Evolutionary conservation across 1,284 basidiomycete genomes (phyloP).

Genomic region (Cutaneotrichosporon sp.): DNA sequence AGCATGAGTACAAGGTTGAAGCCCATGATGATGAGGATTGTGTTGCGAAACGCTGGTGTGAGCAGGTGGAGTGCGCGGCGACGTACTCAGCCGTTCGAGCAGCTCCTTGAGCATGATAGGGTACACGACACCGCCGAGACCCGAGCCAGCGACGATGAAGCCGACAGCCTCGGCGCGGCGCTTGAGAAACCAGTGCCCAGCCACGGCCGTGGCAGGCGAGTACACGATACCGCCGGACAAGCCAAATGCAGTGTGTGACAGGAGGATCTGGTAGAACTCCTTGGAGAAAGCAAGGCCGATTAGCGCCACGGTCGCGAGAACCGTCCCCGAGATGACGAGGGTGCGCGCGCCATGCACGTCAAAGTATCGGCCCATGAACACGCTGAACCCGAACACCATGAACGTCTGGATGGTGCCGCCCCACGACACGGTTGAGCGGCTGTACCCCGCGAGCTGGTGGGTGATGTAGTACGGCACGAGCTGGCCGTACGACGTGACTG

Average conservation of each 20-base stretch:
- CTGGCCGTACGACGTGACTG: constrained; percentile 32
- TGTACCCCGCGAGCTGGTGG: constrained; percentile 25
- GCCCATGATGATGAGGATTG: constrained; percentile 29
- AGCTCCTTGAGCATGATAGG: constrained; percentile 45
- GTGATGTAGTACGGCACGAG: constrained; percentile 28
- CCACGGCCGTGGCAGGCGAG: constrained; percentile 45
- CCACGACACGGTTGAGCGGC: constrained; percentile 23
- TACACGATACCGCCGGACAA: constrained; percentile 43
- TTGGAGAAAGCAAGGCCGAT: constrained; percentile 43
- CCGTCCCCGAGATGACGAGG: constrained; percentile 31
- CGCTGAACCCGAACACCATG: constrained; percentile 23
- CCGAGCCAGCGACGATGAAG: constrained; percentile 46
- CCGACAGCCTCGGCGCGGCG: constrained; percentile 46
- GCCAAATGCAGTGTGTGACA: constrained; percentile 44
- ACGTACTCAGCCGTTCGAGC: constrained; percentile 30
- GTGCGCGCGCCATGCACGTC: constrained; percentile 30
- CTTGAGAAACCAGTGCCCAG: constrained; percentile 50
- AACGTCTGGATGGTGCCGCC: constrained; percentile 26
- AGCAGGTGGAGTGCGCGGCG: neutral
- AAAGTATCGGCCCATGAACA: constrained; percentile 31
- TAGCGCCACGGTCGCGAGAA: constrained; percentile 33
- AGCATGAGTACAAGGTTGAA: constrained; percentile 29
- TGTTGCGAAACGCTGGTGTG: constrained; percentile 21
- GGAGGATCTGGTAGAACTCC: constrained; percentile 50
- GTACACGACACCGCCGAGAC: constrained; percentile 48